A percentile compares a stretch with the other conserved stretches of the same genome.
phyloP scores from a whole-genome alignment of 352 stramenopile genomes.

The Globisporangium splendens region DNA sequence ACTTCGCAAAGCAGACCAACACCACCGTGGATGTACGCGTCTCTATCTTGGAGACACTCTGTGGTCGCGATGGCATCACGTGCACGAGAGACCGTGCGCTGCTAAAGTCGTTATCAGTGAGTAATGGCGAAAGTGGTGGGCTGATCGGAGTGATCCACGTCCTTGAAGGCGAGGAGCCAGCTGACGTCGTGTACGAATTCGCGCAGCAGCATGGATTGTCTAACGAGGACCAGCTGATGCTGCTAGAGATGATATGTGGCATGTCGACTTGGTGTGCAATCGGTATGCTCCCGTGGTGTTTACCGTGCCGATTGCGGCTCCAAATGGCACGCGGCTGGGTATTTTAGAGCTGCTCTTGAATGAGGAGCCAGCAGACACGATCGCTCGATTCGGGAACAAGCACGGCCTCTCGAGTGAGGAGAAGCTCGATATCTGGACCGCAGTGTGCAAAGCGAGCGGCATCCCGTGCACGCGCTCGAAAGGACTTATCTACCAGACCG shows the following conservation, averaged over 20 bases:
- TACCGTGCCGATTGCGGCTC: slow-evolving; percentile 45
- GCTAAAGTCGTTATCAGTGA: slow-evolving; percentile 42
- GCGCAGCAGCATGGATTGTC: slow-evolving; percentile 47
- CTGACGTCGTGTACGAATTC: slow-evolving; percentile 69
- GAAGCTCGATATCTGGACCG: slow-evolving; percentile 49
- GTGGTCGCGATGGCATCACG: slow-evolving; percentile 40
- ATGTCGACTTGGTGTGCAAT: slow-evolving; percentile 33
- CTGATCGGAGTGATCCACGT: slow-evolving; percentile 47
- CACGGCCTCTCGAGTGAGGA: slow-evolving; percentile 50
- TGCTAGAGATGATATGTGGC: slow-evolving; percentile 57
- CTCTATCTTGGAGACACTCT: slow-evolving; percentile 54
- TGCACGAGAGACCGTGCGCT: slow-evolving; percentile 63
- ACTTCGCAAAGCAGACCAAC: slow-evolving; percentile 48
- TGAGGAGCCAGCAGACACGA: slow-evolving; percentile 69
- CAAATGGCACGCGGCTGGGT: slow-evolving; percentile 59
- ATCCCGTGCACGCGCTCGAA: slow-evolving; percentile 48
- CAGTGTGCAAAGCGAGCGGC: slow-evolving; percentile 50
- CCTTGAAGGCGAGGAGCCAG: slow-evolving; percentile 70
- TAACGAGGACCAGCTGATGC: slow-evolving; percentile 23
- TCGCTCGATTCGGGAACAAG: slow-evolving; percentile 72
- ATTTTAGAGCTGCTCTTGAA: slow-evolving; percentile 55
- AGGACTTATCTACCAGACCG: slow-evolving; percentile 58
- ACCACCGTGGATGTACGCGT: slow-evolving; percentile 42
- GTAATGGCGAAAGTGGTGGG: slow-evolving; percentile 16
- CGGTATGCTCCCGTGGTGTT: slow-evolving; percentile 66